Conservation (phyloP, 352 stramenopile species). For the Halophytophthora polymorphica region DNA sequence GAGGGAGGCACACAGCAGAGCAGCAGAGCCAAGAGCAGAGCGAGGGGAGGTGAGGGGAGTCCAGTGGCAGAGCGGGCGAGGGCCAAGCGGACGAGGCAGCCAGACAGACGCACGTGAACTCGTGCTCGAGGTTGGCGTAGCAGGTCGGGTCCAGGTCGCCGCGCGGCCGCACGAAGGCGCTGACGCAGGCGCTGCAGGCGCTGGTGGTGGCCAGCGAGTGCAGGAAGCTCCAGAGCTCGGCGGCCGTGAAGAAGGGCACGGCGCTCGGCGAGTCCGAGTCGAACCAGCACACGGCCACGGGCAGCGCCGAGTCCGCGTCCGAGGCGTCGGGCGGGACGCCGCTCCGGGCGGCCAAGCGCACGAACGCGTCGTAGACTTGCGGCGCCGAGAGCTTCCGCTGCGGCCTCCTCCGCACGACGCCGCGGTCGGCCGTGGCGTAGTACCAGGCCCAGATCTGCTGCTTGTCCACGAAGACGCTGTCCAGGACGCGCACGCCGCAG, state of each 20-base stretch:
- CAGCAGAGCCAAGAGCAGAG: background rate
- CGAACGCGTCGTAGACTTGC: conserved; percentile 40
- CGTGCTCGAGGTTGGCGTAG: conserved; percentile 75
- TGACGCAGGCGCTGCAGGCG: conserved; percentile 38
- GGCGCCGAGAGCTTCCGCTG: conserved; percentile 45
- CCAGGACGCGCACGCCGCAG: conserved; percentile 51
- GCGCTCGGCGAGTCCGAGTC: conserved; percentile 37
- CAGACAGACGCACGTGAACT: conserved; percentile 54
- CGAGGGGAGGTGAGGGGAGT: background rate
- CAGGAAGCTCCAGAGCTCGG: conserved; percentile 52
- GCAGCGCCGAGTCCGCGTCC: conserved; percentile 17
- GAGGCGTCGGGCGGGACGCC: background rate
- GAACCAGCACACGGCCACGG: conserved; percentile 63
- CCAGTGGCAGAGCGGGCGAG: too few relatives aligned
- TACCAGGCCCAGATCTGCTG: conserved; percentile 83
- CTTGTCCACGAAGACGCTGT: conserved; percentile 73
- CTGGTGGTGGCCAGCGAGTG: conserved; percentile 33
- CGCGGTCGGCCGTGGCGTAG: conserved; percentile 37
- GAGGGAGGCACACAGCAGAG: conserved; percentile 4
- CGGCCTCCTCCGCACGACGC: conserved; percentile 59
- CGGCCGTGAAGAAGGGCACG: conserved; percentile 45
- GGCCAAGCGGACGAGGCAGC: conserved; percentile 47
- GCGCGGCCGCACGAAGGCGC: conserved; percentile 59
- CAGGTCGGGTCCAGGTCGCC: conserved; percentile 57
- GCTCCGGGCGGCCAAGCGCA: conserved; percentile 18